Evolutionary conservation across 1,284 basidiomycete genomes (phyloP).

Genomic region (Farysia itapuensis): DNA sequence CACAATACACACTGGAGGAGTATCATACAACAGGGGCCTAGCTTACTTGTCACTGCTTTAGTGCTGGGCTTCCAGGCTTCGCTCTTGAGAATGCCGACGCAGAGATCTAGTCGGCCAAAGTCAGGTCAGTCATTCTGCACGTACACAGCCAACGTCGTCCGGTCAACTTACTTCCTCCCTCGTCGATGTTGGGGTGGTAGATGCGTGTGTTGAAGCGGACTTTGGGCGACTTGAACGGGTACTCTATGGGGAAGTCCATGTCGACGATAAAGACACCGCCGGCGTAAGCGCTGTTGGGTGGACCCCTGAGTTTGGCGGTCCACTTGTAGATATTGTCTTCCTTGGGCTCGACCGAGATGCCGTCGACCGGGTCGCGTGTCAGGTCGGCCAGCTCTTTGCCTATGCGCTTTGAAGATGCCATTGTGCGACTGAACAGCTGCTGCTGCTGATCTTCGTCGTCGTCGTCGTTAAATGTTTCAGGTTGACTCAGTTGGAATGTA

Average conservation of each 20-base stretch:
- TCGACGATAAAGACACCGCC: conserved; percentile 55
- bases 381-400: conserved; percentile 48
- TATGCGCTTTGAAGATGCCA: conserved; percentile 38
- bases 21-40: neutral
- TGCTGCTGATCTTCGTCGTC: too few relatives aligned
- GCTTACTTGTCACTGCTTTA: conserved; percentile 54
- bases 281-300: conserved; percentile 44
- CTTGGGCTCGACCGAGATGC: conserved; percentile 40
- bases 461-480: too few relatives aligned
- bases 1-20: neutral
- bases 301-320: conserved; percentile 42
- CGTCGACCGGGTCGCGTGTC: conserved; percentile 39
- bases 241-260: conserved; percentile 58
- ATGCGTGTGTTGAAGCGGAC: conserved; percentile 52
- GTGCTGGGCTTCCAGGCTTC: conserved; percentile 60
- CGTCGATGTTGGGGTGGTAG: conserved; percentile 60
- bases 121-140: neutral
- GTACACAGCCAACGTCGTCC: neutral
- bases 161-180: conserved; percentile 48
- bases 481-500: too few relatives aligned
- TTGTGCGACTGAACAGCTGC: neutral
- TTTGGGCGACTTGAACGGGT: conserved; percentile 60
- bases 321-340: conserved; percentile 53
- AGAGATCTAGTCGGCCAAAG: conserved; percentile 25
- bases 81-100: conserved; percentile 57